Evolutionary conservation across 192 early-diverging fungal genomes (phyloP), one percentile per base, ranked within the genome.

Genomic region (Backusella tarrabulga): DNA sequence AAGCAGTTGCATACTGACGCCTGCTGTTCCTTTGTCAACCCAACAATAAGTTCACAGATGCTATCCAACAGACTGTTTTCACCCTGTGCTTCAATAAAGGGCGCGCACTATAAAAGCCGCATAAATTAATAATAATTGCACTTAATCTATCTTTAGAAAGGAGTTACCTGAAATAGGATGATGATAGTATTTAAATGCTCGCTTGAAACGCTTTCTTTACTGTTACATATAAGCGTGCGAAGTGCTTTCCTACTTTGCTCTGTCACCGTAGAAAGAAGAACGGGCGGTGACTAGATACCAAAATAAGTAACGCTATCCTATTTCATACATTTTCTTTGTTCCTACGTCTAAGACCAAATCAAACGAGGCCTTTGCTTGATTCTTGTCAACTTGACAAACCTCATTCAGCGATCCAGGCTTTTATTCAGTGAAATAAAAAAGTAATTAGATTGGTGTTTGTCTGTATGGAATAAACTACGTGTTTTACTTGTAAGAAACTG

Each of bases 151-250:
- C 4, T 50, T 71, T 4, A 34, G 19, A 41, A 70, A 41, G 12
- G 21, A 41, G n/a, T 52, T 75, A 75, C 74, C 63, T 75, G 74
- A 44, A 75, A 75, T 34, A 75, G 21, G 4, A 75, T 75, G 3
- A 75, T 40, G 12, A 75, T 67, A 0, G 29, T 21, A 46, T 75
- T 75, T 35, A 75, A 21, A 1, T 75, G 15, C 11, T 44, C 5
- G 19, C 34, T 21, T 15, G 66, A 46, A 26, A 68, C 29, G 1
- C 35, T 68, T 14, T 68, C 32, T 41, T 75, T 66, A 34, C 63
- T 75, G 26, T 54, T 66, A 32, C 42, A 36, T 75, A 42, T 66
- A 6, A 38, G 38, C 19, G 35, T 26, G 12, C 34, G 60, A 23
- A 75, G 32, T 14, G 50, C n/a, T 50, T 34, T 44, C 21, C 67